Base-by-base conservation (phyloP, 371 early-diverging fungal genomes). In the Syncephalis fuscata region DNA sequence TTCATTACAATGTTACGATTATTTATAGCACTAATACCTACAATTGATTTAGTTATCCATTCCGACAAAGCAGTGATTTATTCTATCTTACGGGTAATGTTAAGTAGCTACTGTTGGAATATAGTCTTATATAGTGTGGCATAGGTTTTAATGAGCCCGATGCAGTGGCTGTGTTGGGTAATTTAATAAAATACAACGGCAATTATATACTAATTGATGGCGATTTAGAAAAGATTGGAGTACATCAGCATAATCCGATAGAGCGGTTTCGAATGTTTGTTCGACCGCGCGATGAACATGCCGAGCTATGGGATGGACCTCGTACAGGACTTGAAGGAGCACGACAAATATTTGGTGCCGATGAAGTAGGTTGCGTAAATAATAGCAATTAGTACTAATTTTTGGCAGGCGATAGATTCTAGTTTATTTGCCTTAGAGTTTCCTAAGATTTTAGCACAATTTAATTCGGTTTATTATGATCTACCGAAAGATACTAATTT, bases 261-360 rank as follows among this genome's bases (percentile, higher is more conserved):
- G 66, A 82, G 32, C 78, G 49, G 82, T 82, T 69, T 85, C 76
- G 38, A 73, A 4, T 95, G 73, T 95, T 85, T 69, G 82, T 87
- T 7, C 70, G 70, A 19, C 80, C 87, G 1, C 74, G 78, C 52
- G 79, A 77, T 48, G 67, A 72, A 22, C 57, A 76, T 15, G 67
- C 71, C 36, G 91, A 90, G 56, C 64, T 85, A 48, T 95, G 96
- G 96, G 92, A 91, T 54, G 96, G 96, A 8, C 83, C 90, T 24
- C 65, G 86, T 26, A 78, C 85, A 17, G 94, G 94, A 2, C 44
- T 86, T 2, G 80, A 85, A 16, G 86, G 80, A 3, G 90, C 82
- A 0, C 68, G 70, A 27, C 66, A 71, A 27, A 47, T 75, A 11
- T 92, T 90, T 70, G 86, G 82, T n/a, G 88, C 88, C 0, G 88